Percentiles rank a stretch among this genome's conserved stretches.
phyloP scores from a whole-genome alignment of 257 asterid species.

The Rehmannia glutinosa region DNA sequence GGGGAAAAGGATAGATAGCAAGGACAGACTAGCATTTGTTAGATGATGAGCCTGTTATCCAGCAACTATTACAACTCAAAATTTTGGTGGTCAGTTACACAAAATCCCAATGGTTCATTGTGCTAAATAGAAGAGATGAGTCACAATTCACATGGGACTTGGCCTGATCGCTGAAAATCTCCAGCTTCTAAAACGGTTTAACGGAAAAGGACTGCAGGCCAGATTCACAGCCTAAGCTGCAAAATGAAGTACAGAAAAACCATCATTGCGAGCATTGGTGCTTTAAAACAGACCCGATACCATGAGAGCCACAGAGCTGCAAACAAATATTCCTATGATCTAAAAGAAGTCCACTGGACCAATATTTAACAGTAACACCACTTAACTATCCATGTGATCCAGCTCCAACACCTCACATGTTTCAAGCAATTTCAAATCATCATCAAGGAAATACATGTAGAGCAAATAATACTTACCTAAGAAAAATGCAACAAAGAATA shows the following conservation, averaged over 20 bases:
- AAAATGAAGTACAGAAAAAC: neutral
- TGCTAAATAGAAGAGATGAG: slow-evolving; percentile 12
- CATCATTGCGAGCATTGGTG: neutral
- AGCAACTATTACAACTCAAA: slow-evolving; percentile 20
- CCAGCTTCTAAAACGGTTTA: slow-evolving; percentile 6
- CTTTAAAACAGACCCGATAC: neutral
- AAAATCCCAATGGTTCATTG: slow-evolving; percentile 4
- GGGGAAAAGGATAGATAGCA: neutral
- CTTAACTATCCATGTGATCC: neutral
- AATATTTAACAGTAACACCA: too few relatives aligned
- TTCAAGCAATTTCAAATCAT: neutral
- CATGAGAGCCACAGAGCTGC: neutral
- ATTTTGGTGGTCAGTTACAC: slow-evolving; percentile 23
- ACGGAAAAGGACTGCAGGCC: slow-evolving; percentile 11
- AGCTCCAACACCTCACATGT: neutral
- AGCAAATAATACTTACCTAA: slow-evolving; percentile 29
- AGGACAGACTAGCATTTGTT: neutral
- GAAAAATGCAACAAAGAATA: slow-evolving; percentile 23
- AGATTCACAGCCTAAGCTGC: slow-evolving; percentile 26
- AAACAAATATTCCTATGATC: too few relatives aligned
- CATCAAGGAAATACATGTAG: neutral
- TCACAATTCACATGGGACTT: slow-evolving; percentile 4
- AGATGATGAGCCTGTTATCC: slow-evolving; percentile 16
- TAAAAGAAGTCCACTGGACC: too few relatives aligned
- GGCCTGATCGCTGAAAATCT: slow-evolving; percentile 10